phyloP scores from a whole-genome alignment of 257 asterid genomes.

The Nicotiana attenuata region DNA sequence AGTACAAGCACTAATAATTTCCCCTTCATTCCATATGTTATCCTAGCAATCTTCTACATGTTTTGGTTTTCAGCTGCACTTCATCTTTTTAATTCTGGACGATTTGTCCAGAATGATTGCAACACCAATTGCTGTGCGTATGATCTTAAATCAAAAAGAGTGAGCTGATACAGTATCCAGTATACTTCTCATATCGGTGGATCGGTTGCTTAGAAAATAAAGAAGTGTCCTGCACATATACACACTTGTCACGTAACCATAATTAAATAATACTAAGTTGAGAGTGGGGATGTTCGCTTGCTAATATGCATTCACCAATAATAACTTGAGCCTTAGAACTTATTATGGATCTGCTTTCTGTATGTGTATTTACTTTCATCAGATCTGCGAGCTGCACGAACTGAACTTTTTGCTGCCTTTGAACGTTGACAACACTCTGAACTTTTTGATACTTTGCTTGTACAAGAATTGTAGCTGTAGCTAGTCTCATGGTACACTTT shows the following conservation, averaged over 20 bases:
- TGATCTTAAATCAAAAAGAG: slow-evolving; percentile 66
- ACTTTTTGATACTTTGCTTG: slow-evolving; percentile 54
- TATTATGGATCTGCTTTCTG: slow-evolving; percentile 43
- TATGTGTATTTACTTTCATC: slow-evolving; percentile 40
- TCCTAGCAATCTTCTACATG: slow-evolving; percentile 80
- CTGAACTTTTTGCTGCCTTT: slow-evolving; percentile 24
- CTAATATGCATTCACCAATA: background rate
- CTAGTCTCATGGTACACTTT: slow-evolving; percentile 26
- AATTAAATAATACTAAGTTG: too few species aligned
- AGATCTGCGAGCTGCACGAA: slow-evolving; percentile 43
- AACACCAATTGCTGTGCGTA: slow-evolving; percentile 87
- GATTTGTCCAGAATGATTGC: slow-evolving; percentile 69
- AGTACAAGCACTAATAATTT: slow-evolving; percentile 78
- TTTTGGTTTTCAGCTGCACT: slow-evolving; percentile 94
- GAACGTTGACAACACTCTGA: slow-evolving; percentile 53
- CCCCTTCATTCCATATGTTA: slow-evolving; percentile 74
- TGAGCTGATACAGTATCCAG: slow-evolving; percentile 69
- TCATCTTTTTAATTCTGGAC: slow-evolving; percentile 89
- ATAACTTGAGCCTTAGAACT: slow-evolving; percentile 15
- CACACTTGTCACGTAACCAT: too few species aligned
- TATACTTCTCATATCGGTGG: slow-evolving; percentile 73
- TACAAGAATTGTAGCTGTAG: slow-evolving; percentile 27
- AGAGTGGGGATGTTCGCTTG: background rate
- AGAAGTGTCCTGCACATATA: too few species aligned
- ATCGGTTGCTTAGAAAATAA: background rate